A percentile compares a stretch with the other conserved stretches of the same genome.
phyloP scores from a whole-genome alignment of 495 filamentous ascomycete species.

The Rostrohypoxylon terebratum region DNA sequence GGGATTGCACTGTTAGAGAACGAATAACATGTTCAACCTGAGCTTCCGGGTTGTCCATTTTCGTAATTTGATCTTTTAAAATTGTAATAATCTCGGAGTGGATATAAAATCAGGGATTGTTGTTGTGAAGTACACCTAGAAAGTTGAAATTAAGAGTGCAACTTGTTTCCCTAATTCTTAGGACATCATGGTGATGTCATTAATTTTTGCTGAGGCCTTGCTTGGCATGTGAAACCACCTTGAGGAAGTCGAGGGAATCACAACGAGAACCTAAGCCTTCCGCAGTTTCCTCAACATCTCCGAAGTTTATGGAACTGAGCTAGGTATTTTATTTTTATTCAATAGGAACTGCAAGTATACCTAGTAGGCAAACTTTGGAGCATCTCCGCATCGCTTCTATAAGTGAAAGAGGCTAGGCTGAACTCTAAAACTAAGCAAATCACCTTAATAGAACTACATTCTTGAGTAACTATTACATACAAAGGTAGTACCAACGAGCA shows the following conservation, averaged over 20 bases:
- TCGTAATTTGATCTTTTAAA: neutral
- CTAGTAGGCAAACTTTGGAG: neutral
- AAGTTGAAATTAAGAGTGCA: constrained; percentile 19
- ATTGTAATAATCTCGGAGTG: neutral
- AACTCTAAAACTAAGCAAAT: constrained; percentile 1
- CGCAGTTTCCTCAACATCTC: neutral
- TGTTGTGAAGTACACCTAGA: neutral
- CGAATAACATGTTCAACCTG: constrained; percentile 71
- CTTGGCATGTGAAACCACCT: constrained; percentile 31
- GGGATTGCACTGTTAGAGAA: constrained; percentile 72
- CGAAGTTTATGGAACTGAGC: neutral
- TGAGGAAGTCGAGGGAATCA: constrained; percentile 12
- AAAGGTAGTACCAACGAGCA: neutral
- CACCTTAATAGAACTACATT: neutral
- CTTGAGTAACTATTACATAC: neutral
- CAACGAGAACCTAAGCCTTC: neutral
- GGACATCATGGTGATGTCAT: constrained; percentile 37
- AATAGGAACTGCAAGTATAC: neutral
- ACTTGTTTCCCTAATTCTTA: neutral
- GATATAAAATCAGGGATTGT: neutral
- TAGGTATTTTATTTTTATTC: neutral
- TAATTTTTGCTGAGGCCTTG: constrained; percentile 8
- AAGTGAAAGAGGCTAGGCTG: neutral
- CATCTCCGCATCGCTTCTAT: neutral
- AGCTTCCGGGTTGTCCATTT: constrained; percentile 44